These are phyloP conservation scores for Botrytis deweyae DNA, from an alignment of 2,329 filamentous ascomycete genomes.

Conservation along the genomic window DNA sequence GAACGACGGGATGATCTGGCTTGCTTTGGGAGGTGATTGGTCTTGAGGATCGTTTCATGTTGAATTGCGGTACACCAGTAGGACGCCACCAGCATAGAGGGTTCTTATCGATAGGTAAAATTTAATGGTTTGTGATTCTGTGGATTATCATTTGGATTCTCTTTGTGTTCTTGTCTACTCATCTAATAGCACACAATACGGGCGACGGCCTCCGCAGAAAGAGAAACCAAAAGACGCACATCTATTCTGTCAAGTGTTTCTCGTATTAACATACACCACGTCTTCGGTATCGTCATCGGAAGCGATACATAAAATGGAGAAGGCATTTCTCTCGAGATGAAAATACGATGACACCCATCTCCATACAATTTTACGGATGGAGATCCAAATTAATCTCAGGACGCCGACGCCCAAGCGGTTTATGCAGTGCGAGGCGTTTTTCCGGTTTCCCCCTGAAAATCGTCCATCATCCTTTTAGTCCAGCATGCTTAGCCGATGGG, in stretches of 20 bases:
- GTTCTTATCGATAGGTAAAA: background rate
- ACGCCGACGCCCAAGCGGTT: background rate
- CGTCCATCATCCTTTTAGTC: background rate
- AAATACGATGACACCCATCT: background rate
- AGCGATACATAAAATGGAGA: too few relatives aligned
- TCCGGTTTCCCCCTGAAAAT: conserved; percentile 14
- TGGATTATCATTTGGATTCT: background rate
- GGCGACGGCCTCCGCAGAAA: background rate
- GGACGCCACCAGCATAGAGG: background rate
- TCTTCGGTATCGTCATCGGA: background rate
- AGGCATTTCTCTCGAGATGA: background rate
- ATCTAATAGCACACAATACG: too few relatives aligned
- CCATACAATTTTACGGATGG: conserved; percentile 5
- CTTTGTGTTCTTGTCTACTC: background rate
- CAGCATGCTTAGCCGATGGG: background rate
- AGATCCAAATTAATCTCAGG: background rate
- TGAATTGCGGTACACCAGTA: background rate
- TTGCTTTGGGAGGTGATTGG: background rate
- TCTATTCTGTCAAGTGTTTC: background rate
- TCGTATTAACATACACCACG: background rate
- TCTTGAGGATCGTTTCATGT: background rate
- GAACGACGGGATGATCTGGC: background rate
- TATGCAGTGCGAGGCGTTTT: background rate
- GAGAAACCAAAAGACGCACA: background rate
- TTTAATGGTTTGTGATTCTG: background rate